A percentile compares a stretch with the other conserved stretches of the same genome.
phyloP scores from a whole-genome alignment of 2,329 filamentous ascomycete genomes.

The Elsinoe ampelina region DNA sequence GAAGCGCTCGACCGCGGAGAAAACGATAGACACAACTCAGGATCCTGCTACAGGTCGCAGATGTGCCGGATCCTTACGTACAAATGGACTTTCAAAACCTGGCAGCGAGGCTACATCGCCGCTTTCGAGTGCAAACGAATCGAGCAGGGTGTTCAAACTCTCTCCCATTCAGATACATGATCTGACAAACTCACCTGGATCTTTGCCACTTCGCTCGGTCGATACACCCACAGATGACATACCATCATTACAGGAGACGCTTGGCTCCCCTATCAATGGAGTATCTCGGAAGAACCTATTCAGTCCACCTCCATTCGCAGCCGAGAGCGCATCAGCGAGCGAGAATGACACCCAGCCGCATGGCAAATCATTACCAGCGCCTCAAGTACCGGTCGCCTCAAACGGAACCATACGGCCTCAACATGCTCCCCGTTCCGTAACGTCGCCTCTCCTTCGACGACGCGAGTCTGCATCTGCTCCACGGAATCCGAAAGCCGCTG shows the following conservation, averaged over 20 bases:
- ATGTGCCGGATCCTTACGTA: background rate
- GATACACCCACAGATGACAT: conserved; percentile 3
- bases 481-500: conserved; percentile 11
- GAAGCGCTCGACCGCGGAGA: background rate
- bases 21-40: background rate
- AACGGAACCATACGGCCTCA: background rate
- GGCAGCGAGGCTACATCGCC: conserved; percentile 4
- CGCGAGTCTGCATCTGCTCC: conserved; percentile 22
- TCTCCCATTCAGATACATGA: conserved; percentile 47
- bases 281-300: background rate
- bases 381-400: background rate
- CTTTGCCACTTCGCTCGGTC: conserved; percentile 40
- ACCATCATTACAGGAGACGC: conserved; percentile 3
- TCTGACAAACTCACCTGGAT: conserved; percentile 45
- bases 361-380: background rate
- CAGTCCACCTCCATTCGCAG: background rate
- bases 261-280: conserved; percentile 5
- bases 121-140: background rate
- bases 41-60: background rate
- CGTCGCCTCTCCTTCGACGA: conserved; percentile 30
- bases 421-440: conserved; percentile 24
- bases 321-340: background rate
- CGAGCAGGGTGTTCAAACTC: conserved; percentile 40
- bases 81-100: background rate
- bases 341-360: background rate